A percentile compares a stretch with the other conserved stretches of the same genome.
Conservation (phyloP, 345 rosid genomes). For the Kernera saxatilis region DNA sequence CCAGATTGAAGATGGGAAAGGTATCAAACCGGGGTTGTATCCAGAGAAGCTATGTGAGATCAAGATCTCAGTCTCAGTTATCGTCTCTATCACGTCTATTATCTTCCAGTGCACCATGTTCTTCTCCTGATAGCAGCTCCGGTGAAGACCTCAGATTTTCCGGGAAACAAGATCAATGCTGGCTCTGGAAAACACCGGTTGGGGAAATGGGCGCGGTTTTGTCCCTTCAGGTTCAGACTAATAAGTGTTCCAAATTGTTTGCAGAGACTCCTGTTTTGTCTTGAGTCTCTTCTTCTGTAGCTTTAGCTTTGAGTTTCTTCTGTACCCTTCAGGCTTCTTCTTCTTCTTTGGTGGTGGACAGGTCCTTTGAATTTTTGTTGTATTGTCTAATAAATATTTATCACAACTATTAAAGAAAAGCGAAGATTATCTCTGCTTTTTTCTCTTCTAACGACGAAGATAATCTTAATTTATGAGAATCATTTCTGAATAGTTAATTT, state of each 20-base stretch:
- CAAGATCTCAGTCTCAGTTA: constrained; percentile 43
- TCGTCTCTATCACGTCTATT: constrained; percentile 40
- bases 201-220: constrained; percentile 44
- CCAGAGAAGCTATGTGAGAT: constrained; percentile 28
- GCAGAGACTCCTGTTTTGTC: constrained; percentile 3
- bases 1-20: constrained; percentile 41
- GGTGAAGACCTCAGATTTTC: constrained; percentile 19
- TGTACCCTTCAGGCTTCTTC: background rate
- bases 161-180: constrained; percentile 6
- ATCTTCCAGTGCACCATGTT: constrained; percentile 20
- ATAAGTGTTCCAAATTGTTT: constrained; percentile 24
- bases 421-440: background rate
- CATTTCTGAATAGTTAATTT: background rate
- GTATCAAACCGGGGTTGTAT: constrained; percentile 2
- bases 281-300: constrained; percentile 24
- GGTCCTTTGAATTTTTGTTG: constrained; percentile 15
- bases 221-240: constrained; percentile 44
- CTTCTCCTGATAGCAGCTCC: background rate
- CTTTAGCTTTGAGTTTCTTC: constrained; percentile 1
- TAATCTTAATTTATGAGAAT: background rate
- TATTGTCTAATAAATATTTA: constrained; percentile 3
- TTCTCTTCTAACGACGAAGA: background rate
- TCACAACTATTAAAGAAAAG: background rate
- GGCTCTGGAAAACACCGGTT: constrained; percentile 40
- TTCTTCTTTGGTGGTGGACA: constrained; percentile 3